These are phyloP conservation scores for Aspergillus fumigatus DNA, from an alignment of 2,329 filamentous ascomycete species.

Conservation along the genomic window DNA sequence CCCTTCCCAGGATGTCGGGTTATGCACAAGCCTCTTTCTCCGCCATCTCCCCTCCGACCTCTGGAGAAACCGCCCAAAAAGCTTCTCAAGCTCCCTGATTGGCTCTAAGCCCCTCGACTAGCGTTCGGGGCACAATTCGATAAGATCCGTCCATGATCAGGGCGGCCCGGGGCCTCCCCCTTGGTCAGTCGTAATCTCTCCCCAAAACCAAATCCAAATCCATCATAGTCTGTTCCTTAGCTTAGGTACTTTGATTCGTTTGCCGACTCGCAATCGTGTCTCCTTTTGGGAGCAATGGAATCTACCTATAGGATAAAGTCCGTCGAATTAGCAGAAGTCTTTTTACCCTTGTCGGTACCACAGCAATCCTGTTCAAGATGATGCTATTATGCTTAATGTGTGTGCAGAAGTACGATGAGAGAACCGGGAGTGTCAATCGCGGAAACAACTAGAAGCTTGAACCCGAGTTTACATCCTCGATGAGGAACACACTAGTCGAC, in stretches of 20 bases:
- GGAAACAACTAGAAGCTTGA: background rate
- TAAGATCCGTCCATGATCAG: constrained; percentile 13
- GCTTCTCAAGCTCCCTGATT: constrained; percentile 5
- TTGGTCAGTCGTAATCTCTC: constrained; percentile 8
- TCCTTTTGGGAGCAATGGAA: background rate
- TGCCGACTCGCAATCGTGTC: background rate
- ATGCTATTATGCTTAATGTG: background rate
- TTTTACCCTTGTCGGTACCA: background rate
- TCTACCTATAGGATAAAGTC: background rate
- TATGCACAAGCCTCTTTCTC: constrained; percentile 11
- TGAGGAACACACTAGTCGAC: background rate
- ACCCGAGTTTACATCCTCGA: background rate
- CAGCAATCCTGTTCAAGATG: background rate
- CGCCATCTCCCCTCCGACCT: background rate
- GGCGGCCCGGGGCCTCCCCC: background rate
- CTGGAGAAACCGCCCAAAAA: constrained; percentile 7
- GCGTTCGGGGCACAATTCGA: constrained; percentile 10
- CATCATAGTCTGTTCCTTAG: constrained; percentile 1
- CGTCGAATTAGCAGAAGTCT: background rate
- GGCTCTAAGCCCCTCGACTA: constrained; percentile 2
- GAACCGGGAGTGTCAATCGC: background rate
- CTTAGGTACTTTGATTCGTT: constrained; percentile 1
- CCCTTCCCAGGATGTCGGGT: constrained; percentile 9
- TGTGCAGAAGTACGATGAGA: background rate
- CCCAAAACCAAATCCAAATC: background rate